Conservation (phyloP, 345 rosid genomes). For the Noccaea caerulescens region DNA sequence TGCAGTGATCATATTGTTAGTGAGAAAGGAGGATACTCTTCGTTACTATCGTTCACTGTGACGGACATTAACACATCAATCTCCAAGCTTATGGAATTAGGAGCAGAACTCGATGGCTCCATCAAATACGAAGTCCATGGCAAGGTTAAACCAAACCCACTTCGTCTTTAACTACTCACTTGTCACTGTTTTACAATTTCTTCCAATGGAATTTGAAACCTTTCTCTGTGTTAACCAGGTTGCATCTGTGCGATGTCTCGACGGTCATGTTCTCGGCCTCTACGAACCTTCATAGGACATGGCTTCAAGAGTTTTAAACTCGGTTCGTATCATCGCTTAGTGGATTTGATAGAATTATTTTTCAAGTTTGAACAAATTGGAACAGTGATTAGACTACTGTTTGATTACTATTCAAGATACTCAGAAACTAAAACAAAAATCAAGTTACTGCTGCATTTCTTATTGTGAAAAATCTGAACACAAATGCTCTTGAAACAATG, state of each 20-base stretch:
- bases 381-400: too few relatives aligned
- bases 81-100: constrained; percentile 80
- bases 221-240: constrained; percentile 50
- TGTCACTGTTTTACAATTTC: background rate
- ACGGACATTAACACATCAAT: constrained; percentile 72
- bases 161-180: background rate
- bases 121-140: constrained; percentile 93
- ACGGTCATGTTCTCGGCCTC: constrained; percentile 83
- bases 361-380: too few relatives aligned
- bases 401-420: too few relatives aligned
- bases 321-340: background rate
- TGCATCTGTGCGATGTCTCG: constrained; percentile 81
- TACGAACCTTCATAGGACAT: constrained; percentile 55
- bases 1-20: constrained; percentile 56
- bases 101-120: constrained; percentile 87
- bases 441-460: constrained; percentile 26
- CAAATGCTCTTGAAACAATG: constrained; percentile 34
- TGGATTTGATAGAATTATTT: background rate
- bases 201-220: too few relatives aligned
- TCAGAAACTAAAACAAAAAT: constrained; percentile 10
- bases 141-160: constrained; percentile 54
- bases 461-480: constrained; percentile 39
- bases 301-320: background rate
- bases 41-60: constrained; percentile 80
- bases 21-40: constrained; percentile 74